Conservation (phyloP, 495 filamentous ascomycete genomes). For the Neurospora tetraspora region DNA sequence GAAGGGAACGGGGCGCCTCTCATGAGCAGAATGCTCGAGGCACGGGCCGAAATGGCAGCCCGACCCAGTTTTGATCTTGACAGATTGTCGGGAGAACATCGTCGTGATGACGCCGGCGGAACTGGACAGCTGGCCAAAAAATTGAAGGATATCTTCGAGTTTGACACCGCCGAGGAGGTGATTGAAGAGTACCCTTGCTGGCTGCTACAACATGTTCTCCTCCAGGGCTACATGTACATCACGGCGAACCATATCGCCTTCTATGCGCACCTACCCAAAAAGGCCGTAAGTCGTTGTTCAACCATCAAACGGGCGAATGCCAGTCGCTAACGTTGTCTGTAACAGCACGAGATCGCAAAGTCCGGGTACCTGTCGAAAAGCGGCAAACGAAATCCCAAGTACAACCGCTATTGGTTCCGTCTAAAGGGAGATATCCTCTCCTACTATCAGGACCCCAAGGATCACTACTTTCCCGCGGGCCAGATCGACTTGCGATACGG, state of each 20-base stretch:
- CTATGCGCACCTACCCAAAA: slow-evolving; percentile 91
- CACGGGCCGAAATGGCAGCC: slow-evolving; percentile 54
- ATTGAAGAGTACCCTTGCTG: slow-evolving; percentile 92
- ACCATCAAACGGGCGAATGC: not conserved
- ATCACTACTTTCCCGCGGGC: slow-evolving; percentile 85
- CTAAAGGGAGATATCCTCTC: slow-evolving; percentile 89
- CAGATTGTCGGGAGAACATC: slow-evolving; percentile 21
- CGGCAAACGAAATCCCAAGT: slow-evolving; percentile 80
- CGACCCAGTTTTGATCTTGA: slow-evolving; percentile 45
- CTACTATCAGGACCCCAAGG: slow-evolving; percentile 78
- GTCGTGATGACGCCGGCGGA: slow-evolving; percentile 24
- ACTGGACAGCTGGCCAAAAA: slow-evolving; percentile 48
- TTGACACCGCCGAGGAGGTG: slow-evolving; percentile 74
- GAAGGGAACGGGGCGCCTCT: slow-evolving; percentile 49
- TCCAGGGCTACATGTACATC: slow-evolving; percentile 96
- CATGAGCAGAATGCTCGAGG: slow-evolving; percentile 75
- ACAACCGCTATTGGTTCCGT: slow-evolving; percentile 93
- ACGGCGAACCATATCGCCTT: slow-evolving; percentile 91
- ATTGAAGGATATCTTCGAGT: slow-evolving; percentile 82
- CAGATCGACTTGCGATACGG: slow-evolving; percentile 90
- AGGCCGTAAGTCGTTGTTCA: slow-evolving; percentile 47
- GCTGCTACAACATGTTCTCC: slow-evolving; percentile 80
- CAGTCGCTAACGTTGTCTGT: slow-evolving; percentile 20
- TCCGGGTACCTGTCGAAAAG: slow-evolving; percentile 86
- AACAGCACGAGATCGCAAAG: slow-evolving; percentile 64